Evolutionary conservation across 208 protist species (phyloP).

Genomic region (Leishmania major): DNA sequence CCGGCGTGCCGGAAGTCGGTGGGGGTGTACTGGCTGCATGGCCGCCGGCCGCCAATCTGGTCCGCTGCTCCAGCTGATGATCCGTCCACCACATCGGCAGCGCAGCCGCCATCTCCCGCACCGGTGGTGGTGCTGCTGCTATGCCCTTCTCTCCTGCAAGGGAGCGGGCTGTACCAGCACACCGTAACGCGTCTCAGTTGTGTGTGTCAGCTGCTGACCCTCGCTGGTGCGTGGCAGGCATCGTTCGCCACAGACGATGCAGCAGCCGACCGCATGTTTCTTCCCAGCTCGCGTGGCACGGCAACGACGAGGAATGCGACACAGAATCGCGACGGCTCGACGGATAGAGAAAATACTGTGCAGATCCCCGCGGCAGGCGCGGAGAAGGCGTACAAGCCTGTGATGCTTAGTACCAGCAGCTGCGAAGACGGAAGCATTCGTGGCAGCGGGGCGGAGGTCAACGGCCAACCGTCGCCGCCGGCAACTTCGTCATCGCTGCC

Average conservation of each 20-base stretch:
- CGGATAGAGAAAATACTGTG: too few relatives aligned
- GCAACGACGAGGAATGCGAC: not conserved
- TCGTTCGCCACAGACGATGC: not conserved
- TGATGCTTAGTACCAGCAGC: not conserved
- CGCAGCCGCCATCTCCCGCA: not conserved
- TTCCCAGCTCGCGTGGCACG: not conserved
- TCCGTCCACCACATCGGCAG: not conserved
- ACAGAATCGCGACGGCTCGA: not conserved
- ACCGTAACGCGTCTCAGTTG: constrained; percentile 19
- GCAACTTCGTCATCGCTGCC: not conserved
- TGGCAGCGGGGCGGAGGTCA: not conserved
- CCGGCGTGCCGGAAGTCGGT: constrained; percentile 13
- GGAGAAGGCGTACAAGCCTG: not conserved
- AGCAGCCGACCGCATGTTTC: not conserved
- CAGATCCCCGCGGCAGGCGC: not conserved
- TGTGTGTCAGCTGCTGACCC: constrained; percentile 22
- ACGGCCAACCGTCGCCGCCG: not conserved
- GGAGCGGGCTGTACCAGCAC: constrained; percentile 16
- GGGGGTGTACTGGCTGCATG: constrained; percentile 30
- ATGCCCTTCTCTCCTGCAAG: constrained; percentile 28
- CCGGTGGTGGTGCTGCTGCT: constrained; percentile 25
- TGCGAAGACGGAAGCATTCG: not conserved
- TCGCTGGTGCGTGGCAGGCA: constrained; percentile 15
- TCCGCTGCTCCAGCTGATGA: not conserved
- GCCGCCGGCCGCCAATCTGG: constrained; percentile 7